Base-by-base conservation (phyloP, 768 basidiomycete species). In the Epithele typhae region DNA sequence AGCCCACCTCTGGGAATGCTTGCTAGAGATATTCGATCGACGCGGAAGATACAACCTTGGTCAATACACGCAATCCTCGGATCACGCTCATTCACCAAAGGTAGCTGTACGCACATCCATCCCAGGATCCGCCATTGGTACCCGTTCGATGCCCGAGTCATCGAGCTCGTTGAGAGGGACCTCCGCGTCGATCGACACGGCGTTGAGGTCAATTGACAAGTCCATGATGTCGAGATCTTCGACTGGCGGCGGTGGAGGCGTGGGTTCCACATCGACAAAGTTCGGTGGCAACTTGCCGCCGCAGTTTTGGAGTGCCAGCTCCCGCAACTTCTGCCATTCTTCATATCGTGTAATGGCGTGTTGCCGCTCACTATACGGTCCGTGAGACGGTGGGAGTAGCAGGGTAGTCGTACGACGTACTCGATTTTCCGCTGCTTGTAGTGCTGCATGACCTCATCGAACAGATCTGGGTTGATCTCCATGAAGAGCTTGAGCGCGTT, bases 401-500 rank as follows among this genome's bases (percentile, higher is more conserved):
- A 19, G 19, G 35, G 27, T 12, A 4, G 3, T 27, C 9, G 27
- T 7, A 36, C 6, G 8, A 79, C 92, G 47, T 56, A 96, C 94
- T 85, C 82, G 37, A 86, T 73, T 67, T 84, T 87, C 46, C 81
- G 79, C 61, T 89, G 86, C 68, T 89, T 95, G 68, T 95, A 98
- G 52, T 92, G 89, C 37, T 87, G 87, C 76, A 97, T 83, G 43
- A 87, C 82, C 55, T 89, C 89, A 58, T 97, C 94, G 56, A 99
- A 99, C 19, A 97, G 70, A 61, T 95, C 91, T 0, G 93, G 89
- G 62, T 97, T 98, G 64, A 98, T 92, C 67, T 99, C 96, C 94
- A 98, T 98, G 71, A 97, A 95, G 48, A 98, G 65, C 66, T 95
- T 98, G 64, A 99, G 72, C 2, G 96, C 96, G 63, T 98, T 97